Evolutionary conservation across 306 rosid genomes (phyloP).

Genomic region (Heteromeles arbutifolia): DNA sequence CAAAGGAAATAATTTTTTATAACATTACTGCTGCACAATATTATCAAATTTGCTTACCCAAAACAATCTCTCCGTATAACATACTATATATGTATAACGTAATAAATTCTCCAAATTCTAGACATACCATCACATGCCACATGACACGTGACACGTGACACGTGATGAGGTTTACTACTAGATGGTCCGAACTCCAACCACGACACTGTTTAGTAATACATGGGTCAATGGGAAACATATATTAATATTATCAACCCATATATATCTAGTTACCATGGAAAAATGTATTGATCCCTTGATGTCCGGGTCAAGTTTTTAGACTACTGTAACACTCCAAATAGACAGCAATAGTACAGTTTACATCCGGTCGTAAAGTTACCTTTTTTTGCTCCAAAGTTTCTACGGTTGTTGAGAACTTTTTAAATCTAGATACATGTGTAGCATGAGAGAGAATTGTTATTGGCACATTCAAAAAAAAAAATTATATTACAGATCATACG

Average conservation of each 20-base stretch:
- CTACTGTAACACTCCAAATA: background rate
- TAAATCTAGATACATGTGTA: background rate
- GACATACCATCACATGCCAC: background rate
- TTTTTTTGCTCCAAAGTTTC: background rate
- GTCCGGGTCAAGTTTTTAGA: slow-evolving; percentile 51
- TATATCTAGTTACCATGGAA: background rate
- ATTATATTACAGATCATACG: background rate
- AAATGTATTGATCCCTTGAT: slow-evolving; percentile 21
- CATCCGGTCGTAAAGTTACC: background rate
- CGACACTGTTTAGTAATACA: background rate
- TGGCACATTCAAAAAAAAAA: too few species aligned
- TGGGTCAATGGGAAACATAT: slow-evolving; percentile 9
- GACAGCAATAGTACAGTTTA: background rate
- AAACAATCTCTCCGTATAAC: background rate
- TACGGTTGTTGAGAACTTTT: background rate
- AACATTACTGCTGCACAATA: background rate
- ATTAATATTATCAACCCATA: background rate
- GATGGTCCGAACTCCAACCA: background rate
- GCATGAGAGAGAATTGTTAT: background rate
- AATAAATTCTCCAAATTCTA: background rate
- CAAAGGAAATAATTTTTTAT: background rate
- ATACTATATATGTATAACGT: background rate
- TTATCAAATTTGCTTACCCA: background rate
- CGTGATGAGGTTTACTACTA: background rate
- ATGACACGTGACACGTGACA: background rate